Percentiles rank a stretch among this genome's conserved stretches.
Conservation (phyloP, 129 eudicot species). For the Calendula officinalis region DNA sequence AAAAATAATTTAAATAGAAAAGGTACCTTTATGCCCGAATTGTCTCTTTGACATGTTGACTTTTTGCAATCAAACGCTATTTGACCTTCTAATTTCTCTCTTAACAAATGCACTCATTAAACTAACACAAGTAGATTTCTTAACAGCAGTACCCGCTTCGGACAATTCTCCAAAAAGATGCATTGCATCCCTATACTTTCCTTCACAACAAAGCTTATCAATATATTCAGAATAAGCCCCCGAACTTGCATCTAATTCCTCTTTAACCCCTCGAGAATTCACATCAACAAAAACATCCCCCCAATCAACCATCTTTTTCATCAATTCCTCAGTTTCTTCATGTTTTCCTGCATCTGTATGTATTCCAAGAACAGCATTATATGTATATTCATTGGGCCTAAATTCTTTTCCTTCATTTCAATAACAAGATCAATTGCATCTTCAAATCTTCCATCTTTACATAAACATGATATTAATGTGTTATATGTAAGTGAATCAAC, state of each 20-base stretch:
- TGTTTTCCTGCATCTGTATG: slow-evolving; percentile 47
- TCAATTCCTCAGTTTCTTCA: slow-evolving; percentile 50
- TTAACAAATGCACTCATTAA: no score
- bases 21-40: no score
- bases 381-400: slow-evolving; percentile 63
- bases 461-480: slow-evolving; percentile 62
- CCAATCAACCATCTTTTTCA: slow-evolving; percentile 43
- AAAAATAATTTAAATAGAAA: no score
- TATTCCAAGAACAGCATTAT: slow-evolving; percentile 51
- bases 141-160: slow-evolving; percentile 46
- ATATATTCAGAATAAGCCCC: slow-evolving; percentile 36
- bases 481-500: slow-evolving; percentile 71
- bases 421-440: slow-evolving; percentile 57
- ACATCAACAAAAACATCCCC: slow-evolving; percentile 14
- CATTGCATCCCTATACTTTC: slow-evolving; percentile 73
- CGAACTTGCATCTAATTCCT: slow-evolving; percentile 36
- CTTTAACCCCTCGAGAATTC: slow-evolving; percentile 24
- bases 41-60: not conserved
- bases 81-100: no score
- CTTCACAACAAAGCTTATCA: no score
- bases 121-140: slow-evolving; percentile 11
- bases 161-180: slow-evolving; percentile 44
- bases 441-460: slow-evolving; percentile 63
- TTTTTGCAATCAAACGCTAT: no score
- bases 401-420: slow-evolving; percentile 59